Conservation (phyloP, 495 filamentous ascomycete species). For the Tuber indicum region DNA sequence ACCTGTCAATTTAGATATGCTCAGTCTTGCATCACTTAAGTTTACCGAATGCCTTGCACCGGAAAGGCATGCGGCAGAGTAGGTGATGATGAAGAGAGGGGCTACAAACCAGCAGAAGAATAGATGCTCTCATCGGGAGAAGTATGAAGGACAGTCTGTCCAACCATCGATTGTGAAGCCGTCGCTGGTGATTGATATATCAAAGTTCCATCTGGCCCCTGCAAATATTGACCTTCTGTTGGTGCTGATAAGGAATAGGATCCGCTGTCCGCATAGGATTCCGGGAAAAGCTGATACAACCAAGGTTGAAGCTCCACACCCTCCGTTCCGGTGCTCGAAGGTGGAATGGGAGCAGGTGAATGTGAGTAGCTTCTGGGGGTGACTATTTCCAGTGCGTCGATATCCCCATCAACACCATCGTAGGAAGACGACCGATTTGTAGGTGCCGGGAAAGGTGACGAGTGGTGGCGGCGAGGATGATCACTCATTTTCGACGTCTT, state of each 20-base stretch:
- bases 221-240: constrained; percentile 28
- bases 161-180: constrained; percentile 12
- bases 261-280: constrained; percentile 29
- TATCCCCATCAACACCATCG: constrained; percentile 25
- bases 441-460: constrained; percentile 17
- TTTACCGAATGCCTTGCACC: not conserved
- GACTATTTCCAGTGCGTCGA: constrained; percentile 33
- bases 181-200: constrained; percentile 26
- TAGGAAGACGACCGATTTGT: constrained; percentile 29
- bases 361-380: constrained; percentile 39
- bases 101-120: constrained; percentile 25
- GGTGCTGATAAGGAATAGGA: constrained; percentile 20
- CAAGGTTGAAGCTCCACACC: constrained; percentile 34
- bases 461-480: constrained; percentile 19
- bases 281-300: constrained; percentile 39
- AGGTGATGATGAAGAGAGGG: constrained; percentile 3
- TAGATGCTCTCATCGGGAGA: constrained; percentile 28
- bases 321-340: constrained; percentile 7
- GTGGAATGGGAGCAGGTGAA: constrained; percentile 33
- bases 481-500: constrained; percentile 29
- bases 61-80: not conserved
- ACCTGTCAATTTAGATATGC: constrained; percentile 18
- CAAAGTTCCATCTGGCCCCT: constrained; percentile 14
- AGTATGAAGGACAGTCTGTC: constrained; percentile 24
- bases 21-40: not conserved